Evolutionary conservation across 108 stramenopile genomes (phyloP).

Genomic region (Skeletonema grethae): DNA sequence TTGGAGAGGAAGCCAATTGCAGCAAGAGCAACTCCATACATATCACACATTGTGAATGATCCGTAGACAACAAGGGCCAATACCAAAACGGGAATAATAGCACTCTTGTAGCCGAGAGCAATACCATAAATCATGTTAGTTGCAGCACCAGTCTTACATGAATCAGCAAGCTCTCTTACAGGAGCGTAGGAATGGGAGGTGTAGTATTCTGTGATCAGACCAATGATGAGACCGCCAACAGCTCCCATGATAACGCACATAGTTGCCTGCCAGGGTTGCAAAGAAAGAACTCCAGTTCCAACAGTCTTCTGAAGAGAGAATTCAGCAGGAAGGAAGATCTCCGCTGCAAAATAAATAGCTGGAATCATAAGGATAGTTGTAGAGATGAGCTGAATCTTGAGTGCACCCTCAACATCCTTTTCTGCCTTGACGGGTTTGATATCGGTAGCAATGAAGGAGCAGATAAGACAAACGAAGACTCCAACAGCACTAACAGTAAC

Average conservation of each 20-base stretch:
- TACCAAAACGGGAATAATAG: slow-evolving; percentile 95
- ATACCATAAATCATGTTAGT: slow-evolving; percentile 99
- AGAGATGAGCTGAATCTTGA: slow-evolving; percentile 96
- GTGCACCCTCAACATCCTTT: slow-evolving; percentile 85
- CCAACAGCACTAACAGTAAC: slow-evolving; percentile 92
- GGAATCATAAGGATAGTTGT: slow-evolving; percentile 95
- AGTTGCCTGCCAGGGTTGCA: slow-evolving; percentile 64
- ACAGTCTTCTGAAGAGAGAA: slow-evolving; percentile 73
- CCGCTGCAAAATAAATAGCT: slow-evolving; percentile 83
- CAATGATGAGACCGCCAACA: slow-evolving; percentile 95
- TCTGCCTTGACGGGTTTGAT: slow-evolving; percentile 87
- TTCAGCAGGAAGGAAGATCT: slow-evolving; percentile 75
- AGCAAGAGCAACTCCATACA: slow-evolving; percentile 97
- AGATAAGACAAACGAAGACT: slow-evolving; percentile 93
- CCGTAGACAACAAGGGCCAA: slow-evolving; percentile 92
- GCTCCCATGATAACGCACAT: slow-evolving; percentile 90
- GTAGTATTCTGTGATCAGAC: slow-evolving; percentile 98
- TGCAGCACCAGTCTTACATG: slow-evolving; percentile 97
- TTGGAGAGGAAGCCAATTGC: slow-evolving; percentile 99
- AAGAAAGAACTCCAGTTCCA: slow-evolving; percentile 59
- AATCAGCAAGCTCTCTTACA: slow-evolving; percentile 91
- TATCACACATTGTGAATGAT: slow-evolving; percentile 89
- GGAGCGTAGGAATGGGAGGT: slow-evolving; percentile 95
- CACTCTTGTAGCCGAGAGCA: slow-evolving; percentile 97
- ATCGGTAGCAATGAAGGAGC: slow-evolving; percentile 97